Percentiles rank a stretch among this genome's conserved stretches.
These are phyloP conservation scores for Glycine latifolia DNA, from an alignment of 306 rosid genomes.

Conservation along the genomic window DNA sequence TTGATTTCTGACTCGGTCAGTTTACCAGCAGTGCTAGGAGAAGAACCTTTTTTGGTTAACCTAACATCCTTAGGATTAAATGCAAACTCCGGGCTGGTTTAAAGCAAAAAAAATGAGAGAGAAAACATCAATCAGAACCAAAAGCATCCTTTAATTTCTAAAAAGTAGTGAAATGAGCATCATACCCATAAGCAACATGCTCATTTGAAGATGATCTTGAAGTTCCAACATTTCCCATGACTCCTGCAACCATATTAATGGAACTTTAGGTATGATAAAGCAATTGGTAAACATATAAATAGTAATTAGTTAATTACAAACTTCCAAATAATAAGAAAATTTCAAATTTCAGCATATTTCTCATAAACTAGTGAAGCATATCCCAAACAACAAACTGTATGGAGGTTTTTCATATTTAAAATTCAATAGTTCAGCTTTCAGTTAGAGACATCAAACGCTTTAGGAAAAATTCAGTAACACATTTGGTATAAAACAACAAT, in stretches of 20 bases:
- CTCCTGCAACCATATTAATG: constrained; percentile 49
- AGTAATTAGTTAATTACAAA: background rate
- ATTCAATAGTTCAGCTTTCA: background rate
- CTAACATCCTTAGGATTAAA: constrained; percentile 81
- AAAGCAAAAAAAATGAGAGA: constrained; percentile 24
- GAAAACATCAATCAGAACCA: constrained; percentile 25
- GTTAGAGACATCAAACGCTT: too few relatives aligned
- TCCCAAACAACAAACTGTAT: background rate
- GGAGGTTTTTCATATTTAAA: constrained; percentile 1
- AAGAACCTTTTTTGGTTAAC: constrained; percentile 55
- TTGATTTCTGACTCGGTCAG: constrained; percentile 68
- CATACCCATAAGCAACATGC: constrained; percentile 62
- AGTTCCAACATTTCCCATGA: constrained; percentile 45
- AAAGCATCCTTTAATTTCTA: background rate
- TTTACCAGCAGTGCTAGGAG: constrained; percentile 61
- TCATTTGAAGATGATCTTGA: constrained; percentile 61
- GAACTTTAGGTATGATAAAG: constrained; percentile 33
- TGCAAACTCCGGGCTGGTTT: constrained; percentile 72
- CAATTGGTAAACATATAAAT: constrained; percentile 2
- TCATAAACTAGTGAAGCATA: background rate
- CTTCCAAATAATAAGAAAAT: constrained; percentile 18
- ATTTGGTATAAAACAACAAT: too few relatives aligned
- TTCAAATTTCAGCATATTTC: too few relatives aligned
- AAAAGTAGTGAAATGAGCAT: background rate
- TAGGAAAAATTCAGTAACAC: too few relatives aligned